Base-by-base conservation (phyloP, 2,329 filamentous ascomycete species). In the Colletotrichum chrysophilum region DNA sequence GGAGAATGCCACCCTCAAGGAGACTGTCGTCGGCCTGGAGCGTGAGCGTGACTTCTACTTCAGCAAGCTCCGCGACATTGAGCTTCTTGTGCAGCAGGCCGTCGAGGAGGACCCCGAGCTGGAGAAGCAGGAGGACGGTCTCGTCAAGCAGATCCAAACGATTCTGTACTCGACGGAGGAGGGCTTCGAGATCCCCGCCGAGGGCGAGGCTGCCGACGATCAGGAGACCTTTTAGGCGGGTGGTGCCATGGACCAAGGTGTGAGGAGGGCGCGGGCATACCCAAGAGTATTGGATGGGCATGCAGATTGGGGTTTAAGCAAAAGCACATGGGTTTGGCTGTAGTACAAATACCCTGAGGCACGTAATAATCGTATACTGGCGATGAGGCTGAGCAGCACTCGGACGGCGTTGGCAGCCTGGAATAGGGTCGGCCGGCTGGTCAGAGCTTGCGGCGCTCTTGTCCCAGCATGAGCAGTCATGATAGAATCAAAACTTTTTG, bases 31-130 rank as follows among this genome's bases (percentile, higher is more conserved):
- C 14, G 97, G 97, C 2, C 89, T 99, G 56, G 97, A 99, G 89
- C 94, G 97, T 80, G 97, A 99, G 88, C 92, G 97, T 66, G 97
- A 99, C 85, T 99, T 99, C 85, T 99, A 99, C 89, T 99, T 99
- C 87, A 97, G 95, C 90, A 99, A 99, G 89, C 90, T 99, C 78
- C 92, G 97, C 75, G 97, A 99, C 83, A 99, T 99, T 80, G 97
- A 99, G 87, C 88, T 99, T 78, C 88, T 99, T 81, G 91, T 99
- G 71, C 97, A 99, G 88, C 94, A 95, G 81, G 96, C 96, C 13
- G 94, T 97, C 82, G 97, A 99, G 80, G 94, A 95, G 77, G 95
- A 98, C 79, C 96, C 96, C 0, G 94, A 98, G 86, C 87, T 98
- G 67, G 97, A 98, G 87, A 96, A 97, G 91, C 94, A 98, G 77